These are phyloP conservation scores for Acacia acuminata DNA, from an alignment of 306 rosid species.

Conservation along the genomic window DNA sequence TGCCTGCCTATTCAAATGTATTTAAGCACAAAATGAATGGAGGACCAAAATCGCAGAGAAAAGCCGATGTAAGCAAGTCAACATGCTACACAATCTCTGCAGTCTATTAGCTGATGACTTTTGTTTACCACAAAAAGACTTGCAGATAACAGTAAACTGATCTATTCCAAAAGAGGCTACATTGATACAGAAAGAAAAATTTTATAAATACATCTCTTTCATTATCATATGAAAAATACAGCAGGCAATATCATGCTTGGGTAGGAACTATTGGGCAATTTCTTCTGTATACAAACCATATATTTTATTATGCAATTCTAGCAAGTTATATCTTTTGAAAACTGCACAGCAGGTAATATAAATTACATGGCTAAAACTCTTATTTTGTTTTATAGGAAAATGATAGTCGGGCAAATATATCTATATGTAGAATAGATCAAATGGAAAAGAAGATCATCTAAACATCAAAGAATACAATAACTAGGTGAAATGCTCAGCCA, in stretches of 20 bases:
- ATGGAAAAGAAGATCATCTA: constrained; percentile 4
- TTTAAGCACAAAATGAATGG: not conserved
- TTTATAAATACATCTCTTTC: not conserved
- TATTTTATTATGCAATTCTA: constrained; percentile 12
- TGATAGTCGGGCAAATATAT: not conserved
- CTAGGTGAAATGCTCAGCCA: not conserved
- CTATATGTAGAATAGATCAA: not conserved
- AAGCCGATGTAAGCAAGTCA: constrained; percentile 22
- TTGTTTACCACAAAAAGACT: constrained; percentile 19
- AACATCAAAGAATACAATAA: constrained; percentile 14
- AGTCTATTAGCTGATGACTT: constrained; percentile 10
- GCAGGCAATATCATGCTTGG: constrained; percentile 5
- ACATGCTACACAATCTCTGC: constrained; percentile 5
- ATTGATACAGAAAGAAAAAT: not conserved
- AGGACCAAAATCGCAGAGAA: constrained; percentile 17
- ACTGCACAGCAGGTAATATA: not conserved
- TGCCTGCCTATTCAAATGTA: constrained; percentile 63
- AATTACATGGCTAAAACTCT: constrained; percentile 6
- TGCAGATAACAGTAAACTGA: constrained; percentile 13
- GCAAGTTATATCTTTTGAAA: constrained; percentile 27
- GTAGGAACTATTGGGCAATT: constrained; percentile 22
- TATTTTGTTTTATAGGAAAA: not conserved
- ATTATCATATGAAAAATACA: not conserved
- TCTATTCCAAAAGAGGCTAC: constrained; percentile 19
- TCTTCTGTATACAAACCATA: constrained; percentile 7